phyloP scores from a whole-genome alignment of 2,329 filamentous ascomycete genomes.

The Cercospora sp. region DNA sequence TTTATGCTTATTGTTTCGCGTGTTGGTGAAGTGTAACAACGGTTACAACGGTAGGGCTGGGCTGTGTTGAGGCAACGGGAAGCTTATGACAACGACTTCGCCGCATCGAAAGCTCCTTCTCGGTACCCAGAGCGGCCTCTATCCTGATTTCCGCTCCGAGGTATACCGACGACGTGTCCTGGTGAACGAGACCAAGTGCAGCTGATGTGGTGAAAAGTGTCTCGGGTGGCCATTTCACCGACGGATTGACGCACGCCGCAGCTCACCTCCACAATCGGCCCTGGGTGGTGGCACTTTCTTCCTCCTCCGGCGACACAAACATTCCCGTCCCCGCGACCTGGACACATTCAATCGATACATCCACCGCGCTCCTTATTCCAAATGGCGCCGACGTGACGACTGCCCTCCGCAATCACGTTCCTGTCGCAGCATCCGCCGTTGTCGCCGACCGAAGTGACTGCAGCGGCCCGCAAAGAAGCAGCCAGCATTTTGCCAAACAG shows the following conservation, averaged over 20 bases:
- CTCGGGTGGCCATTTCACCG: not conserved
- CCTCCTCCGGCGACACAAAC: not conserved
- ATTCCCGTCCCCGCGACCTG: not conserved
- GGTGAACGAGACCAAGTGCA: not conserved
- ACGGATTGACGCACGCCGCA: not conserved
- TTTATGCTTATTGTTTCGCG: not conserved
- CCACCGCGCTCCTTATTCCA: not conserved
- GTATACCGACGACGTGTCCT: not conserved
- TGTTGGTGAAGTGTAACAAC: not conserved
- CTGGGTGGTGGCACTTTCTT: conserved; percentile 1
- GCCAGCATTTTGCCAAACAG: not conserved
- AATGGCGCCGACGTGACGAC: not conserved
- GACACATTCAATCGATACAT: not conserved
- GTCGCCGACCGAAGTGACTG: not conserved
- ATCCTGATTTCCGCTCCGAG: not conserved
- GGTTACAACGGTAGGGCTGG: not conserved
- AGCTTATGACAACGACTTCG: not conserved
- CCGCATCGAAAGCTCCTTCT: not conserved
- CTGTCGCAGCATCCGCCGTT: not conserved
- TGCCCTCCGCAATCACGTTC: not conserved
- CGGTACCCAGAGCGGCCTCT: not conserved
- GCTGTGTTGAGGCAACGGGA: not conserved
- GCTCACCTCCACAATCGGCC: not conserved
- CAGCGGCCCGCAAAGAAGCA: not conserved
- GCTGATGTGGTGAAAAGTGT: not conserved